phyloP scores from a whole-genome alignment of 805 yeast species.

The Sugiyamaella americana region DNA sequence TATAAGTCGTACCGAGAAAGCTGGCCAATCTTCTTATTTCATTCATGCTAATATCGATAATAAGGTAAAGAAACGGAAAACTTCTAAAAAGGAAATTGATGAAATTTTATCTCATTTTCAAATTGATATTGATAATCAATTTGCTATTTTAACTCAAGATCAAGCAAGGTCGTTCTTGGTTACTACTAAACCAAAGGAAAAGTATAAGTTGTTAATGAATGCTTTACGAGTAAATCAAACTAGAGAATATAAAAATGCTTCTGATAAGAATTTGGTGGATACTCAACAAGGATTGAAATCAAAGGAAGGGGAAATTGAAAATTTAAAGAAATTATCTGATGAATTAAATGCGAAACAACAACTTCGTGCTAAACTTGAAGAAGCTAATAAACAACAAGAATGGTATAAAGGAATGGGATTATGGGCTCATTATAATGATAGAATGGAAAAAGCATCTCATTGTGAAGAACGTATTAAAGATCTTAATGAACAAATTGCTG shows the following conservation, averaged over 20 bases:
- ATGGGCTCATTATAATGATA: neutral
- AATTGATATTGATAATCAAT: constrained; percentile 80
- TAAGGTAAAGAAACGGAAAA: constrained; percentile 47
- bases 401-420: neutral
- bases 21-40: constrained; percentile 47
- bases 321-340: constrained; percentile 21
- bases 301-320: constrained; percentile 36
- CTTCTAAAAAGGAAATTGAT: constrained; percentile 59
- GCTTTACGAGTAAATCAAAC: constrained; percentile 70
- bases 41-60: constrained; percentile 53
- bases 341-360: neutral
- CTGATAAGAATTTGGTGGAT: constrained; percentile 37
- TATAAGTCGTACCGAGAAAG: constrained; percentile 34
- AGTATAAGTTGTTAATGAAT: constrained; percentile 70
- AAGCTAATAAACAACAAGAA: neutral
- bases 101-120: constrained; percentile 63
- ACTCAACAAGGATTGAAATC: constrained; percentile 37
- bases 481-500: neutral
- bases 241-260: constrained; percentile 36
- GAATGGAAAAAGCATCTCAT: neutral
- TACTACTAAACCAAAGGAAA: constrained; percentile 61
- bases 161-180: constrained; percentile 87
- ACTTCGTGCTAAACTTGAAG: neutral
- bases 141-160: constrained; percentile 90
- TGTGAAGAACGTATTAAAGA: neutral